Conservation (phyloP, 164 flowering plant genomes). For the Piper longum region DNA sequence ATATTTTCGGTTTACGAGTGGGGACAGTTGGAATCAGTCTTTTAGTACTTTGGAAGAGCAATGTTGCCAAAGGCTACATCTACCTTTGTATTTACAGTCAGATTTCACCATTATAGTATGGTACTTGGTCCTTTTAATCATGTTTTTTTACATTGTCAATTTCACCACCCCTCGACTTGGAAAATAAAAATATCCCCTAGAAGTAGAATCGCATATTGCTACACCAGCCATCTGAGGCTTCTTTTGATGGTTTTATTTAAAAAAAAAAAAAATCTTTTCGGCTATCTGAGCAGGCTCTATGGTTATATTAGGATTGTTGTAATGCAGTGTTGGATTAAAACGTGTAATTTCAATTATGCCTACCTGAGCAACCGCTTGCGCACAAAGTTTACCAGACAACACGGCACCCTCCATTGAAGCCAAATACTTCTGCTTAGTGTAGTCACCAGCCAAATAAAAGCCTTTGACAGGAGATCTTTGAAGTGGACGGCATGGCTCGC, state of each 20-base stretch:
- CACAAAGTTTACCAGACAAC: slow-evolving; percentile 93
- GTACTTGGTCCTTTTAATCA: too few species aligned
- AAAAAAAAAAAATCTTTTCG: too few species aligned
- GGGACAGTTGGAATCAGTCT: background rate
- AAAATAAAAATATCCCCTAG: too few species aligned
- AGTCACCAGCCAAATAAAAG: slow-evolving; percentile 91
- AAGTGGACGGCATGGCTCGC: slow-evolving; percentile 88
- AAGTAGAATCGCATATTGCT: too few species aligned
- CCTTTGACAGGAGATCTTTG: slow-evolving; percentile 93
- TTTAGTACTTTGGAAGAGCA: background rate
- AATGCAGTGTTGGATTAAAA: background rate
- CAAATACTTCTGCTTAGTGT: slow-evolving; percentile 93
- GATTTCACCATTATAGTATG: too few species aligned
- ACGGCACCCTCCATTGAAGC: slow-evolving; percentile 99
- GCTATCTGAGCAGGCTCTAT: background rate
- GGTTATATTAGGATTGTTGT: background rate
- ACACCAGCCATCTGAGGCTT: too few species aligned
- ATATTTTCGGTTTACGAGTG: background rate
- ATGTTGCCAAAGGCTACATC: too few species aligned
- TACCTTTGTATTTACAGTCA: too few species aligned
- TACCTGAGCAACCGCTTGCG: slow-evolving; percentile 91
- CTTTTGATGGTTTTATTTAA: too few species aligned
- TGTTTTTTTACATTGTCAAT: too few species aligned
- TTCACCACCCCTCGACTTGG: too few species aligned
- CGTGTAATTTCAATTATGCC: background rate